These are phyloP conservation scores for Globisporangium carolinianum DNA, from an alignment of 352 stramenopile species.

Conservation along the genomic window DNA sequence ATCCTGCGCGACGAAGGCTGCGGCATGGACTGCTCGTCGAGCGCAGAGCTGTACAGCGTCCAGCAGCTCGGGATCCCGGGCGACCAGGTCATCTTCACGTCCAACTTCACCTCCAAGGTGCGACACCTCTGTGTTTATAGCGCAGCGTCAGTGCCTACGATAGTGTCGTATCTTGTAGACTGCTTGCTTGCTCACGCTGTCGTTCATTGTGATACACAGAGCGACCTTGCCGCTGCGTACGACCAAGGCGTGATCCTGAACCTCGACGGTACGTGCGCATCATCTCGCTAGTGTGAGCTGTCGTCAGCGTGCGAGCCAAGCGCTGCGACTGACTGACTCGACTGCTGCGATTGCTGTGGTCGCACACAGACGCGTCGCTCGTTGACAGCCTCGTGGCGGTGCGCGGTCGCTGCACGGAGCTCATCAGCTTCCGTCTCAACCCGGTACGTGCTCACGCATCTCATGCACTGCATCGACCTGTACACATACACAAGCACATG, in stretches of 20 bases:
- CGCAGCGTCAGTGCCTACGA: no score
- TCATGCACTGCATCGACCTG: no score
- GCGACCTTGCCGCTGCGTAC: conserved; percentile 64
- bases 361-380: conserved; percentile 52
- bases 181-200: background rate
- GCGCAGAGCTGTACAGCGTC: conserved; percentile 73
- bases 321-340: background rate
- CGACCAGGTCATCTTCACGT: conserved; percentile 86
- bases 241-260: conserved; percentile 86
- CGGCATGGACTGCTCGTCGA: conserved; percentile 87
- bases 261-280: conserved; percentile 41
- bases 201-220: conserved; percentile 7
- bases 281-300: background rate
- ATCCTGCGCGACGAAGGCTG: conserved; percentile 78
- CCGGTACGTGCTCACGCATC: conserved; percentile 20
- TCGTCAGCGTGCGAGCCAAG: background rate
- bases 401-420: conserved; percentile 64
- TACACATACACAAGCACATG: no score
- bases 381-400: conserved; percentile 68
- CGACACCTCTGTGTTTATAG: background rate
- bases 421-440: conserved; percentile 88
- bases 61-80: conserved; percentile 66
- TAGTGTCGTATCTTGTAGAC: no score
- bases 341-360: background rate
- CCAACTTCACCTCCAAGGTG: conserved; percentile 82